These are phyloP conservation scores for Leccinellum albellum DNA, from an alignment of 768 basidiomycete genomes.

Conservation along the genomic window DNA sequence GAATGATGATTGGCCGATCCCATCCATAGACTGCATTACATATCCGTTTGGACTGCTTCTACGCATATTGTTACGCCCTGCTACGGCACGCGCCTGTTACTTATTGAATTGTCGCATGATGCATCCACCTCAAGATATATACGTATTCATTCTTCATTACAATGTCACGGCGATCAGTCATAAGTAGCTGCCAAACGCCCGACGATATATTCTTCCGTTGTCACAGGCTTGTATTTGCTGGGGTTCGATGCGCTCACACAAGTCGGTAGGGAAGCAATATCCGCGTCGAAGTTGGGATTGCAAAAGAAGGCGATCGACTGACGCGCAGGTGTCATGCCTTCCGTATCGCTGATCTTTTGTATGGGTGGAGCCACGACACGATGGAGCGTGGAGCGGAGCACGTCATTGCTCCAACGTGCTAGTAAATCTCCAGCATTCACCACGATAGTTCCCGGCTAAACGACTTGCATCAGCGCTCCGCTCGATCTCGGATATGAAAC, in stretches of 20 bases:
- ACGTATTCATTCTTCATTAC: conserved; percentile 3
- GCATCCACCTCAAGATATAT: conserved; percentile 14
- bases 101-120: conserved; percentile 17
- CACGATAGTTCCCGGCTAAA: conserved; percentile 74
- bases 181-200: conserved; percentile 63
- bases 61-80: conserved; percentile 12
- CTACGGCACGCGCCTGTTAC: conserved; percentile 12
- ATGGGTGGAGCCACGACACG: conserved; percentile 74
- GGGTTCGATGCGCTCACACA: conserved; percentile 40
- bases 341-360: conserved; percentile 43
- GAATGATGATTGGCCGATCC: conserved; percentile 15
- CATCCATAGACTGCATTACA: conserved; percentile 9
- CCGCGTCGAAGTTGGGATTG: conserved; percentile 70
- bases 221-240: conserved; percentile 69
- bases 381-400: conserved; percentile 75
- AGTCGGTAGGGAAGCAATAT: conserved; percentile 69
- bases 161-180: conserved; percentile 26
- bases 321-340: conserved; percentile 58
- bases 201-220: conserved; percentile 74
- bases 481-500: background rate
- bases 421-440: conserved; percentile 81
- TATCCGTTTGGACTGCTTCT: conserved; percentile 18
- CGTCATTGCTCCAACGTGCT: conserved; percentile 80
- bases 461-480: conserved; percentile 1
- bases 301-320: conserved; percentile 88